Evolutionary conservation across 768 basidiomycete genomes (phyloP).

Genomic region (Hemileccinum impolitum): DNA sequence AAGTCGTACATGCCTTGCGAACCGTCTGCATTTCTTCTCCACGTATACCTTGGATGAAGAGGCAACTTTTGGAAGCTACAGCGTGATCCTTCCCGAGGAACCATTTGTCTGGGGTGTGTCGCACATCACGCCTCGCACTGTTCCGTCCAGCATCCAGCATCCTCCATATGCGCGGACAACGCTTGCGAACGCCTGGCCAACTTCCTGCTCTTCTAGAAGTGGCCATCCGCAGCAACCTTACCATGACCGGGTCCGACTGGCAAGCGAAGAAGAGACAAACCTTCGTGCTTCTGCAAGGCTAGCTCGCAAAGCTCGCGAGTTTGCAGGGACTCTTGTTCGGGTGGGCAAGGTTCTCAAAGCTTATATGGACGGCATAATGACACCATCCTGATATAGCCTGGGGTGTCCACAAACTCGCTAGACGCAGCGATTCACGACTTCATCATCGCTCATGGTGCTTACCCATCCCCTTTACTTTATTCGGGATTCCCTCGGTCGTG

Average conservation of each 20-base stretch:
- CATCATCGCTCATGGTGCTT: slow-evolving; percentile 66
- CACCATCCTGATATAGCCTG: slow-evolving; percentile 42
- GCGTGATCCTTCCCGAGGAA: slow-evolving; percentile 61
- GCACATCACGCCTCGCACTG: slow-evolving; percentile 53
- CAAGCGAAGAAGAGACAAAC: slow-evolving; percentile 48
- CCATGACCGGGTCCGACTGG: slow-evolving; percentile 42
- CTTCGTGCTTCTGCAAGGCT: slow-evolving; percentile 53
- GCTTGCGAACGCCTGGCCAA: slow-evolving; percentile 1
- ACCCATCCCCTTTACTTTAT: slow-evolving; percentile 84
- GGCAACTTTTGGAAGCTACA: slow-evolving; percentile 49
- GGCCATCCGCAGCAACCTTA: slow-evolving; percentile 1
- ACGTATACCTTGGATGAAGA: slow-evolving; percentile 3
- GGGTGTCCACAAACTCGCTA: slow-evolving; percentile 70
- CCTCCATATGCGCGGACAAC: slow-evolving; percentile 48
- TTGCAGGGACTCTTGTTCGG: slow-evolving; percentile 51
- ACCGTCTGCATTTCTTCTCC: slow-evolving; percentile 5
- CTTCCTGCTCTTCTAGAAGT: background rate
- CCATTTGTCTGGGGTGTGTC: slow-evolving; percentile 62
- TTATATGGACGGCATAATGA: background rate
- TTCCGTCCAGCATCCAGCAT: slow-evolving; percentile 52
- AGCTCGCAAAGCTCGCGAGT: slow-evolving; percentile 54
- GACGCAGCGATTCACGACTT: slow-evolving; percentile 71
- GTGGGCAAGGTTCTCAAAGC: slow-evolving; percentile 28
- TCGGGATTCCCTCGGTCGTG: slow-evolving; percentile 48
- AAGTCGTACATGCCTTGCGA: no score